Base-by-base conservation (phyloP, 495 filamentous ascomycete genomes). In the Rhizodiscina lignyota region DNA sequence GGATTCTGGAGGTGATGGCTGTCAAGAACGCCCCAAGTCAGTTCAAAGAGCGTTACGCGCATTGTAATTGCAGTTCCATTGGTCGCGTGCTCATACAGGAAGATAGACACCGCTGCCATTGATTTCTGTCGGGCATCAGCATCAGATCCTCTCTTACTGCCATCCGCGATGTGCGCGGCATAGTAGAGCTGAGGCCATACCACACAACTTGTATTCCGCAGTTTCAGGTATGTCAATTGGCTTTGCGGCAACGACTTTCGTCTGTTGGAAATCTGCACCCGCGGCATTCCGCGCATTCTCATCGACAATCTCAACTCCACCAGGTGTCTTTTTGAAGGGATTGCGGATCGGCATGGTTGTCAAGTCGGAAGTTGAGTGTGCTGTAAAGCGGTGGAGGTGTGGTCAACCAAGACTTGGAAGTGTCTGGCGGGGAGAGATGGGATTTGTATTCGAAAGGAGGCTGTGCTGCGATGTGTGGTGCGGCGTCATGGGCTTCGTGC, bases 41-140 rank as follows among this genome's bases (percentile, higher is more conserved):
- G 24, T 54, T 54, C 34, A 43, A 33, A 37, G 11, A 18, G 22
- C 18, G 26, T 8, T 3, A 20, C 19, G 27, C 29, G 16, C 11
- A 32, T 15, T 12, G 27, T 5, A 6, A 18, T 21, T n/a, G 6
- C 12, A 5, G 18, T n/a, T 4, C 19, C 15, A 26, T 38, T 34
- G 23, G 34, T 18, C n/a, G n/a, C n/a, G n/a, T 32, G 18, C 19
- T 23, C 63, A 49, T 74, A 92, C 86, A 53, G 89, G 89, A 43
- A 96, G 77, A 59, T 94, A 97, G 36, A 94, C 81, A 30, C 89
- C 89, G 58, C 83, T 87, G 54, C 89, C 87, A 58, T 94, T 89
- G 52, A 97, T 87, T 24, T 94, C 89, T 97, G 52, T 34, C 24
- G 24, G 6, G 24, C 13, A n/a, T n/a, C n/a, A n/a, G n/a, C 13